phyloP scores from a whole-genome alignment of 805 yeast species.

The Myxozyma kluyveri region DNA sequence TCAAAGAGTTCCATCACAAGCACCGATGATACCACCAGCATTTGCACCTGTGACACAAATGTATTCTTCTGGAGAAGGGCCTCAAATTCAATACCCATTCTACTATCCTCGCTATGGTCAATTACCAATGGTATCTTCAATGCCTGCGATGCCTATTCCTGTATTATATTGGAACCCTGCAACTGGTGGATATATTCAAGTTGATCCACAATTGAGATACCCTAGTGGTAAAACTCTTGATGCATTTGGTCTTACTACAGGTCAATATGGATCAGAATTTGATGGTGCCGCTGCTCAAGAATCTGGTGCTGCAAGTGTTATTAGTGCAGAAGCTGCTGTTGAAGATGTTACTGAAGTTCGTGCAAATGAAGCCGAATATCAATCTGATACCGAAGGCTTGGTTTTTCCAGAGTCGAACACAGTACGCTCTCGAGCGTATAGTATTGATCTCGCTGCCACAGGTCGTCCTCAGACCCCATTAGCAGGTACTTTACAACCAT shows the following conservation, averaged over 20 bases:
- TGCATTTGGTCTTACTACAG: no score
- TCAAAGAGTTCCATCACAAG: no score
- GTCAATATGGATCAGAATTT: no score
- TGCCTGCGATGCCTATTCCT: not conserved
- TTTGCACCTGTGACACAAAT: not conserved
- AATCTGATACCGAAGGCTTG: no score
- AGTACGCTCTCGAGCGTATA: not conserved
- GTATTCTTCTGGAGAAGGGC: not conserved
- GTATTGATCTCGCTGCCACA: not conserved
- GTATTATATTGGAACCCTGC: not conserved
- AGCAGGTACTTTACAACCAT: not conserved
- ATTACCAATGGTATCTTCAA: not conserved
- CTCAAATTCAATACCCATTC: not conserved
- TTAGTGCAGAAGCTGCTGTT: no score
- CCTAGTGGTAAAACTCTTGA: no score
- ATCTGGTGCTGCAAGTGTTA: no score
- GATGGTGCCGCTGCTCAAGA: no score
- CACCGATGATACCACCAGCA: not conserved
- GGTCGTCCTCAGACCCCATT: not conserved
- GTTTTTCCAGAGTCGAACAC: no score
- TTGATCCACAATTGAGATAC: no score
- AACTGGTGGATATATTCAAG: not conserved
- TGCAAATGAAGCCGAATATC: no score
- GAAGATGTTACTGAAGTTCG: no score
- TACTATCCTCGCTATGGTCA: conserved; percentile 1